These are phyloP conservation scores for Jackrogersella multiformis DNA, from an alignment of 495 filamentous ascomycete genomes.

Conservation along the genomic window DNA sequence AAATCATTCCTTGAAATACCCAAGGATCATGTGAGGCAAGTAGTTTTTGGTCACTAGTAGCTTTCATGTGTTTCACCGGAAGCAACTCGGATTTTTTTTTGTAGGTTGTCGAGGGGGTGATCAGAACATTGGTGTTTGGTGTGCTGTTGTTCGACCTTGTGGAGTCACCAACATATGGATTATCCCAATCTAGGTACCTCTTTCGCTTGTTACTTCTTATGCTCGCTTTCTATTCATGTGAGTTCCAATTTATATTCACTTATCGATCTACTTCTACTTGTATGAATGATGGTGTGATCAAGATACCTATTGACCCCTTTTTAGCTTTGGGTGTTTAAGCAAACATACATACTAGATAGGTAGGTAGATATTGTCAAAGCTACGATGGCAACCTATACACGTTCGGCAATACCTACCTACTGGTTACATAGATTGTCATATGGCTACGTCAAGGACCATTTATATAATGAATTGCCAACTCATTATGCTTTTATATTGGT, in stretches of 20 bases:
- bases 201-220: neutral
- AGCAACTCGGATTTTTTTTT: neutral
- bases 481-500: neutral
- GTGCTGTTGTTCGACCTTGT: neutral
- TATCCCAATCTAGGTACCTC: neutral
- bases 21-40: neutral
- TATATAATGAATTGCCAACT: neutral
- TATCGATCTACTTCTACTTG: neutral
- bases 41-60: neutral
- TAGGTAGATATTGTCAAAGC: neutral
- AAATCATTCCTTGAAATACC: neutral
- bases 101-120: slow-evolving; percentile 6
- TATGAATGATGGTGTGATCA: neutral
- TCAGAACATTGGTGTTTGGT: neutral
- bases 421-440: neutral
- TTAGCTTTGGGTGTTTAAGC: neutral
- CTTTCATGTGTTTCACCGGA: neutral
- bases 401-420: neutral
- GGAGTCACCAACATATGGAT: neutral
- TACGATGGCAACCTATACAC: neutral
- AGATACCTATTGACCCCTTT: neutral
- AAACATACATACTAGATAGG: too few species aligned
- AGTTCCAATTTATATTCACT: neutral
- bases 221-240: neutral
- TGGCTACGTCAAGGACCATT: neutral